Conservation (phyloP, 164 flowering plant genomes). For the Vitis labrusca region DNA sequence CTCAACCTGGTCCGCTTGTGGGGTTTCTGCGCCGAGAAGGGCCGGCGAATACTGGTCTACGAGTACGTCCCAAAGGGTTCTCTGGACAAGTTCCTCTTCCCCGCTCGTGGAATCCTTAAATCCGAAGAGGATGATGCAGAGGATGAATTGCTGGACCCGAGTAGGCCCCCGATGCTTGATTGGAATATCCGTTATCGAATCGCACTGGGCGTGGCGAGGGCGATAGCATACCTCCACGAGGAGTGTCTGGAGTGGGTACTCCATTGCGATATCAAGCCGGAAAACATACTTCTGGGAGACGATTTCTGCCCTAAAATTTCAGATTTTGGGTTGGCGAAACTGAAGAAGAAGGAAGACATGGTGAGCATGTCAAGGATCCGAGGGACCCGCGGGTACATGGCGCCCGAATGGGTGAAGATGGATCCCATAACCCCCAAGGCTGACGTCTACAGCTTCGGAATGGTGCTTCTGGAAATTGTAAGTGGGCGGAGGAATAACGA, state of each 20-base stretch:
- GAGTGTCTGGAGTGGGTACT: conserved; percentile 77
- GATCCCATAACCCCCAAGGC: conserved; percentile 74
- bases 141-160: neutral
- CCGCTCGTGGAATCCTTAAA: neutral
- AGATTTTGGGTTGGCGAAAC: conserved; percentile 79
- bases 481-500: conserved; percentile 59
- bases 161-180: conserved; percentile 35
- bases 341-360: conserved; percentile 57
- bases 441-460: conserved; percentile 82
- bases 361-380: conserved; percentile 64
- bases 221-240: conserved; percentile 64
- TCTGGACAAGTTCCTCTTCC: conserved; percentile 51
- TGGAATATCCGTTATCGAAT: conserved; percentile 56
- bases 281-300: conserved; percentile 73
- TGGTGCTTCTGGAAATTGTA: conserved; percentile 83
- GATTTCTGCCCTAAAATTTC: conserved; percentile 84
- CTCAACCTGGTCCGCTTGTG: conserved; percentile 72
- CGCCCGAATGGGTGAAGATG: conserved; percentile 65
- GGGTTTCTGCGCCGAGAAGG: conserved; percentile 84
- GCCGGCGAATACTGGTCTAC: conserved; percentile 58
- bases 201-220: conserved; percentile 58
- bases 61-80: conserved; percentile 71
- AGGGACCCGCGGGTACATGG: conserved; percentile 86
- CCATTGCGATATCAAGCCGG: conserved; percentile 86
- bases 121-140: neutral